Evolutionary conservation across 73 alveolate genomes (phyloP).

Genomic region (Uronychia binucleata): DNA sequence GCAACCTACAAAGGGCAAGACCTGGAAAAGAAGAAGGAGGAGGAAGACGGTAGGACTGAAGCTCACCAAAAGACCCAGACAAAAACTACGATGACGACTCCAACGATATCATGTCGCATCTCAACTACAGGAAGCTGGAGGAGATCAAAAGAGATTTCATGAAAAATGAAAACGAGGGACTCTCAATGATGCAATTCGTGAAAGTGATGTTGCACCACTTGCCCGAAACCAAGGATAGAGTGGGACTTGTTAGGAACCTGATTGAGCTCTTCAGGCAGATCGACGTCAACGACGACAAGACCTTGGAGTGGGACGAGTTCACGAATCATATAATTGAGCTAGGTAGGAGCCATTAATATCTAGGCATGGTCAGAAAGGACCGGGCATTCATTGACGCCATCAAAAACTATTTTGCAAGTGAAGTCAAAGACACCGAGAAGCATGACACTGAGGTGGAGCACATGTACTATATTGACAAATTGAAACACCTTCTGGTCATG

Average conservation of each 20-base stretch:
- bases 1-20: conserved; percentile 11
- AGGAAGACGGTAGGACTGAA: conserved; percentile 10
- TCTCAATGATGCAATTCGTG: conserved; percentile 77
- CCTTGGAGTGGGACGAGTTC: conserved; percentile 98
- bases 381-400: conserved; percentile 93
- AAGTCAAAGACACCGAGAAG: conserved; percentile 83
- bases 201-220: conserved; percentile 94
- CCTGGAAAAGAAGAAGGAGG: conserved; percentile 6
- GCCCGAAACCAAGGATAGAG: conserved; percentile 84
- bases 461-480: conserved; percentile 87
- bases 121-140: conserved; percentile 60
- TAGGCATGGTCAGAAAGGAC: conserved; percentile 95
- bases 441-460: conserved; percentile 95
- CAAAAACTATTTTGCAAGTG: conserved; percentile 87
- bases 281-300: conserved; percentile 96
- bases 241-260: conserved; percentile 79
- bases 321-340: conserved; percentile 95
- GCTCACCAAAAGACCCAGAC: conserved; percentile 7
- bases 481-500: conserved; percentile 91
- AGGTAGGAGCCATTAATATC: too few species aligned
- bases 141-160: conserved; percentile 66
- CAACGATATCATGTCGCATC: conserved; percentile 62
- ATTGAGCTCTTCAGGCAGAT: conserved; percentile 94
- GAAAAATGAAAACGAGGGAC: conserved; percentile 60
- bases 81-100: conserved; percentile 49